phyloP scores from a whole-genome alignment of 139 green algal genomes.

The Chloropicon primus region DNA sequence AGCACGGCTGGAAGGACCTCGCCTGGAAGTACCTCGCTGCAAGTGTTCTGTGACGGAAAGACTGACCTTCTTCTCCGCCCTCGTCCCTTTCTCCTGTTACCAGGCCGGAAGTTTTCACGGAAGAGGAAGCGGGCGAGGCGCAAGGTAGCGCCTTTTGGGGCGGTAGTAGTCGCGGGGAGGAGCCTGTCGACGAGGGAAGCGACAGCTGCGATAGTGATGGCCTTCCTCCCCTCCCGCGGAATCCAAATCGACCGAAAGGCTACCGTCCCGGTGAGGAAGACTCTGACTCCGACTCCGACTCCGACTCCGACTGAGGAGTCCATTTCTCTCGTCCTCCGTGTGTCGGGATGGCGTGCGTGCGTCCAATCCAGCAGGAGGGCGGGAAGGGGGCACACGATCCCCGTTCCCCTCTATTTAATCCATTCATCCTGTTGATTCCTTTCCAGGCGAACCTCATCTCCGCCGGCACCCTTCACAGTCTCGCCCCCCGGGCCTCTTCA shows the following conservation, averaged over 20 bases:
- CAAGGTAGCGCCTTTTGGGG: too few species aligned
- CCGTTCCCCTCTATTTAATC: too few species aligned
- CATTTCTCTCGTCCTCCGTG: neutral
- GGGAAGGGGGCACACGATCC: too few species aligned
- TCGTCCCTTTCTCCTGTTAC: neutral
- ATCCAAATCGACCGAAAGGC: neutral
- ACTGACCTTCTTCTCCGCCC: neutral
- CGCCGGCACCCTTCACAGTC: too few species aligned
- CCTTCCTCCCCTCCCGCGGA: neutral
- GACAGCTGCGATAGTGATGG: neutral
- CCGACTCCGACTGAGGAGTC: neutral
- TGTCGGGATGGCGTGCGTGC: too few species aligned
- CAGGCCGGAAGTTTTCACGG: neutral
- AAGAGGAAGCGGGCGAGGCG: neutral
- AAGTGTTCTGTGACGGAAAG: neutral
- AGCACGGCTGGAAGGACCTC: neutral
- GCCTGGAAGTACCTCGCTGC: neutral
- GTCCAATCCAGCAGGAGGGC: too few species aligned
- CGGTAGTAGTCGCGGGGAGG: too few species aligned
- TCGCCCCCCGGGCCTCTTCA: too few species aligned
- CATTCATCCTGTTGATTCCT: too few species aligned
- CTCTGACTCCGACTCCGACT: neutral
- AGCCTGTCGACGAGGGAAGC: neutral
- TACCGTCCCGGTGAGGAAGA: neutral
- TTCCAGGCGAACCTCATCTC: too few species aligned